Evolutionary conservation across 1,139 yeast genomes (phyloP), one percentile per base, ranked within the genome.

Genomic region (Schwanniomyces etchellsii): DNA sequence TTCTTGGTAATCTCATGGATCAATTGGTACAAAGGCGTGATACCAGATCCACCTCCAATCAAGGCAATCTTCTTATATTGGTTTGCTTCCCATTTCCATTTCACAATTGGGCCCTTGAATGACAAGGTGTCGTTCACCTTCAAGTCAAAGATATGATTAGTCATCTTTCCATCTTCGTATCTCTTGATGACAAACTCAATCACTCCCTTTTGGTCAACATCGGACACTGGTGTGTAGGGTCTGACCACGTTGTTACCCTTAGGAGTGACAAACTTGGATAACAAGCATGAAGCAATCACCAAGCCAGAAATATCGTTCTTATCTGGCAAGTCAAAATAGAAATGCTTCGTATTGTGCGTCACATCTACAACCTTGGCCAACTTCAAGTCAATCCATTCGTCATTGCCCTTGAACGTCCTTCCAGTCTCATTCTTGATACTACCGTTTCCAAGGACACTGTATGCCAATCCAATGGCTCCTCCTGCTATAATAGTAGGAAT

Each of bases 41-140:
- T 83, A 45, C 95, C 96, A 27, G 95, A 83, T 51, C 98, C 98
- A 46, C 96, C 96, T 26, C 96, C 95, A 44, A 91, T 79, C 88
- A 91, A 88, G 35, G 82, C 83, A 44, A 85, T 74, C 34, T 74
- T 70, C 37, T 74, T 66, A 41, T 77, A 81, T 74, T 83, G 81
- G 57, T 86, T 86, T 45, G 94, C 86, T 51, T 75, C 74, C 89
- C 95, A 86, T 55, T 82, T 77, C 86, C 93, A 89, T 70, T 93
- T 93, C 48, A 74, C 71, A 48, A 88, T 74, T 44, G 98, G 98
- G 25, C 98, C 99, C 70, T 88, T 89, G 73, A 93, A 84, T 7
- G 95, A 67, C 39, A 93, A 73, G 30, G 89, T 74, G 48, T 93
- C 97, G 48, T 81, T 76, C 35, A 74, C 77, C 60, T 82, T 79